Percentiles rank a stretch among this genome's conserved stretches.
Evolutionary conservation across 441 rosid species (phyloP).

Genomic region (Euphorbia celastroides): DNA sequence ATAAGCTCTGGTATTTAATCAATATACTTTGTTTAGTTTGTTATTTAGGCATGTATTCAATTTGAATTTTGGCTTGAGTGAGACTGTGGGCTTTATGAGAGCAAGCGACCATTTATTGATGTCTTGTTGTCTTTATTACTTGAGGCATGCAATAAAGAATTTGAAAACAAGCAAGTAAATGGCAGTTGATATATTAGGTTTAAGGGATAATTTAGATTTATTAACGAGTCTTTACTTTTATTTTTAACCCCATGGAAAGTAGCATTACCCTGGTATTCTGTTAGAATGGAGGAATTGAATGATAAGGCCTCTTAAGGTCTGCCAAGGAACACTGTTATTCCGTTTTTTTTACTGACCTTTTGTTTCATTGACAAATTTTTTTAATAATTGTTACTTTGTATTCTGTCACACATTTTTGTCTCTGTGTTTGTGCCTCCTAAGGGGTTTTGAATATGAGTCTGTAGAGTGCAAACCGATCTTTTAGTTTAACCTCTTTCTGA

Average conservation of each 20-base stretch:
- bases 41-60: neutral
- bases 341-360: neutral
- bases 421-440: neutral
- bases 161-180: neutral
- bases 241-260: neutral
- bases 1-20: neutral
- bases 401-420: neutral
- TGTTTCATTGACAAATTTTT: neutral
- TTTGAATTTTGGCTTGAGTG: conserved; percentile 1
- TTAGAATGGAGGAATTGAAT: neutral
- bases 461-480: neutral
- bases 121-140: neutral
- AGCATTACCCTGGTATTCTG: neutral
- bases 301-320: neutral
- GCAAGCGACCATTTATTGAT: neutral
- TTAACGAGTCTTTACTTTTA: neutral
- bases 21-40: neutral
- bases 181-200: neutral
- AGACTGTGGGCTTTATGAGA: neutral
- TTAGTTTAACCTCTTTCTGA: neutral
- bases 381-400: neutral
- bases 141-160: neutral
- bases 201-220: neutral
- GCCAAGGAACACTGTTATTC: neutral
- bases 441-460: neutral